Conservation (phyloP, 2,329 filamentous ascomycete species). For the Talaromyces rugulosus region DNA sequence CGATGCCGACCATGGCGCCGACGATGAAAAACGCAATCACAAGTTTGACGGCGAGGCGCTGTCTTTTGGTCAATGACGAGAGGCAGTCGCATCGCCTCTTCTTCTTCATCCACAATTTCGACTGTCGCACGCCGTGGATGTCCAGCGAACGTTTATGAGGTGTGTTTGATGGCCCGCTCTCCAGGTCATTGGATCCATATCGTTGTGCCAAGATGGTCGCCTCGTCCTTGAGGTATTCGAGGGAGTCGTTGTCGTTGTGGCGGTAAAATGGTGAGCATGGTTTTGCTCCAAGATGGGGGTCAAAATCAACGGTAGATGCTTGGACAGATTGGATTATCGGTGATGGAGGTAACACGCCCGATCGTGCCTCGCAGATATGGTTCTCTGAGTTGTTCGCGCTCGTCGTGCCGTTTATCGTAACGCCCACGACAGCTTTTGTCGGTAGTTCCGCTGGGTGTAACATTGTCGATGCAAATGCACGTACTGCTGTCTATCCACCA, state of each 20-base stretch:
- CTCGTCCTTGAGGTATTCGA: conserved; percentile 24
- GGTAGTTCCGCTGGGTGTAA: conserved; percentile 7
- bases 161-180: conserved; percentile 21
- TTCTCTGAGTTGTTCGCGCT: neutral
- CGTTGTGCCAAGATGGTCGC: conserved; percentile 9
- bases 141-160: conserved; percentile 15
- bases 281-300: conserved; percentile 15
- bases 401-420: conserved; percentile 2
- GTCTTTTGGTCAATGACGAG: conserved; percentile 28
- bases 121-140: conserved; percentile 20
- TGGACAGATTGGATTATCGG: conserved; percentile 7
- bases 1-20: conserved; percentile 42
- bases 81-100: conserved; percentile 33
- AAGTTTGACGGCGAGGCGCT: conserved; percentile 36
- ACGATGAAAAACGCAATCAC: conserved; percentile 39
- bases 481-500: neutral
- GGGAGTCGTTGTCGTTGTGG: conserved; percentile 19
- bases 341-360: neutral
- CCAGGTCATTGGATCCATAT: conserved; percentile 27
- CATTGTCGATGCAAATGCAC: neutral
- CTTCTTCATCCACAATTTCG: conserved; percentile 32
- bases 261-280: conserved; percentile 12
- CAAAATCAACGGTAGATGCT: conserved; percentile 7
- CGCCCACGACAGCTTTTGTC: conserved; percentile 8
- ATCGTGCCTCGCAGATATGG: neutral